Base-by-base conservation (phyloP, 257 asterid species). In the Ballota nigra region DNA sequence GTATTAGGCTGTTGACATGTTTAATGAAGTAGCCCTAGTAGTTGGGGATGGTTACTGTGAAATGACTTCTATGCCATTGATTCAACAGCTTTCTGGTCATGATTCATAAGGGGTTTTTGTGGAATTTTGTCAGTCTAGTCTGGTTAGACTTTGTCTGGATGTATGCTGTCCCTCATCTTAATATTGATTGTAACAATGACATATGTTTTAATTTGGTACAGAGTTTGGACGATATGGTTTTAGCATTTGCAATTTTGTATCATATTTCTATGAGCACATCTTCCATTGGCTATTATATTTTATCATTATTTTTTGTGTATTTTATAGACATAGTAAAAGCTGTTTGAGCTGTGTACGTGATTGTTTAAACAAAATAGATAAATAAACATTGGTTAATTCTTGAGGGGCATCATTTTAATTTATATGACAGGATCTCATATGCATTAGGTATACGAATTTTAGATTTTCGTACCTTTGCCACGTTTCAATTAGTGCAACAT, bases 21-120 rank as follows among this genome's bases (percentile, higher is more conserved):
- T 79, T 82, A 64, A 84, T 23, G 82, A 20, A 61, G 73, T 72
- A 52, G 83, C 43, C 71, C 45, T 56, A 78, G 80, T 79, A 0
- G 85, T 62, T 80, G 77, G 71, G 28, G 2, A 8, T 36, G 29
- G 71, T 60, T 68, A 2, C 22, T 33, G 52, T 13, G 64, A 70
- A 76, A 69, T 78, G 56, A 77, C 75, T 4, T 16, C 60, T 0
- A 0, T 75, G 83, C 66, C 80, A 64, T 58, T 49, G 13, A 4
- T 51, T 28, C 18, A 11, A 34, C 16, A 4, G 6, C 49, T 12
- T 3, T 68, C 9, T 31, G 43, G 26, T 36, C 28, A 36, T 23
- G 18, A 38, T 53, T 31, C 28, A 11, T 1, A 18, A 52, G 68
- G 78, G 78, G 73, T 16, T 1, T 69, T 41, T 1, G 1, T 6